Conservation (phyloP, 768 basidiomycete genomes). For the Phylloporus sp. region DNA sequence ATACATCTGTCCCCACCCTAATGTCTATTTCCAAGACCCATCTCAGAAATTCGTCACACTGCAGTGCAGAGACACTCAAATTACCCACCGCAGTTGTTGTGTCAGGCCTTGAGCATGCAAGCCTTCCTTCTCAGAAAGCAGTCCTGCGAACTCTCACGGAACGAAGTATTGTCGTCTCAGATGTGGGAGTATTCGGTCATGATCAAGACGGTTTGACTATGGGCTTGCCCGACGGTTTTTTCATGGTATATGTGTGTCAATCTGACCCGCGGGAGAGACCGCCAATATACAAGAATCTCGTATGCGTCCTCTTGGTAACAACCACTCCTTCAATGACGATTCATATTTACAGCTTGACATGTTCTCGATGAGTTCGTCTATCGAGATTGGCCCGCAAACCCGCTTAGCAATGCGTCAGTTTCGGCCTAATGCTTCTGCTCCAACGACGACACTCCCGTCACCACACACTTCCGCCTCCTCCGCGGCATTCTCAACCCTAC, state of each 20-base stretch:
- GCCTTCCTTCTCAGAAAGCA: conserved; percentile 51
- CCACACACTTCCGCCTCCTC: conserved; percentile 28
- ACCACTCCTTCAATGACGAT: background rate
- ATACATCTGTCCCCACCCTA: conserved; percentile 13
- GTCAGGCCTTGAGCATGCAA: conserved; percentile 65
- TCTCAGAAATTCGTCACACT: conserved; percentile 12
- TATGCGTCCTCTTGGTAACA: conserved; percentile 33
- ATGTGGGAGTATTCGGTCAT: conserved; percentile 12
- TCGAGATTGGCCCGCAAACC: conserved; percentile 45
- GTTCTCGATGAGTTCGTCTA: conserved; percentile 71
- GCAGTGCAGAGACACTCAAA: conserved; percentile 23
- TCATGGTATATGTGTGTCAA: conserved; percentile 70
- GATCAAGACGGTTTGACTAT: conserved; percentile 29
- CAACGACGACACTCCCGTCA: conserved; percentile 27
- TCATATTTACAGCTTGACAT: conserved; percentile 55
- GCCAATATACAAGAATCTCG: conserved; percentile 58
- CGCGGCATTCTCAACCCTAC: conserved; percentile 18
- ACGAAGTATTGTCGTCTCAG: conserved; percentile 43
- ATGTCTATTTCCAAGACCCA: conserved; percentile 9
- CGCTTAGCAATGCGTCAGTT: conserved; percentile 32
- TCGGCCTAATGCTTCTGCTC: conserved; percentile 24
- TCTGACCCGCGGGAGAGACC: conserved; percentile 63
- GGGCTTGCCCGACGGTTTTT: conserved; percentile 57
- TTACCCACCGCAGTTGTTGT: conserved; percentile 62
- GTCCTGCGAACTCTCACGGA: conserved; percentile 52